phyloP scores from a whole-genome alignment of 768 basidiomycete genomes.

The Mycena vulgaris region DNA sequence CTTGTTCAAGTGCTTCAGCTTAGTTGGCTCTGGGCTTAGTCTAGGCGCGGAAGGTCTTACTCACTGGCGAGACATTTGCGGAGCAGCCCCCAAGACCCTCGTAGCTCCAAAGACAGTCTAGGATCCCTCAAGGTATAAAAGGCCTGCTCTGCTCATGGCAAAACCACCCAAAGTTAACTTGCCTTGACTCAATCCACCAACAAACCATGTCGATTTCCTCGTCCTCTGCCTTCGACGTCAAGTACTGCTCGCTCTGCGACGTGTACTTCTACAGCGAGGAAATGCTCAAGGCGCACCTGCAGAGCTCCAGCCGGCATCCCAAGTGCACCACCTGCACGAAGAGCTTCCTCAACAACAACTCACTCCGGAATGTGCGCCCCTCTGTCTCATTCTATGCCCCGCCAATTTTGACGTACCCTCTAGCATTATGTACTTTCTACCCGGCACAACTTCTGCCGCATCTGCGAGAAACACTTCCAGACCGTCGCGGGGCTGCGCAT shows the following conservation, averaged over 20 bases:
- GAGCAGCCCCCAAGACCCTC: neutral
- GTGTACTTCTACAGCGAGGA: slow-evolving; percentile 46
- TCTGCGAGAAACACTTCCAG: slow-evolving; percentile 48
- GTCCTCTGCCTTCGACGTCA: slow-evolving; percentile 28
- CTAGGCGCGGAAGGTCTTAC: slow-evolving; percentile 18
- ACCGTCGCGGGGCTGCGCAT: slow-evolving; percentile 47
- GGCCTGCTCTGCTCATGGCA: neutral
- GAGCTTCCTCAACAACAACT: slow-evolving; percentile 51
- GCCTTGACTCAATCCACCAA: neutral
- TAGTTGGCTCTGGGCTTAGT: neutral
- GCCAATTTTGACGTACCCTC: neutral
- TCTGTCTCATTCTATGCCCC: neutral
- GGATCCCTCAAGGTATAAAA: slow-evolving; percentile 20
- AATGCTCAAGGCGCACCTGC: slow-evolving; percentile 48
- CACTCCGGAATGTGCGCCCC: slow-evolving; percentile 46
- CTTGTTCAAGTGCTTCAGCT: too few species aligned
- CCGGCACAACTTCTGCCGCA: slow-evolving; percentile 49
- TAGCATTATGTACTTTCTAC: slow-evolving; percentile 49
- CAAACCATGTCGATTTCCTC: slow-evolving; percentile 25
- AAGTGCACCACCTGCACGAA: slow-evolving; percentile 46
- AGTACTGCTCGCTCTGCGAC: slow-evolving; percentile 55
- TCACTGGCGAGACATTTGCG: neutral
- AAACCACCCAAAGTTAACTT: neutral
- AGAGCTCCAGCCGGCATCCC: slow-evolving; percentile 47
- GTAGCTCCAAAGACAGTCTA: slow-evolving; percentile 28